Percentiles rank a stretch among this genome's conserved stretches.
phyloP scores from a whole-genome alignment of 176 grass and related monocot genomes.

The Aechmea fasciata region DNA sequence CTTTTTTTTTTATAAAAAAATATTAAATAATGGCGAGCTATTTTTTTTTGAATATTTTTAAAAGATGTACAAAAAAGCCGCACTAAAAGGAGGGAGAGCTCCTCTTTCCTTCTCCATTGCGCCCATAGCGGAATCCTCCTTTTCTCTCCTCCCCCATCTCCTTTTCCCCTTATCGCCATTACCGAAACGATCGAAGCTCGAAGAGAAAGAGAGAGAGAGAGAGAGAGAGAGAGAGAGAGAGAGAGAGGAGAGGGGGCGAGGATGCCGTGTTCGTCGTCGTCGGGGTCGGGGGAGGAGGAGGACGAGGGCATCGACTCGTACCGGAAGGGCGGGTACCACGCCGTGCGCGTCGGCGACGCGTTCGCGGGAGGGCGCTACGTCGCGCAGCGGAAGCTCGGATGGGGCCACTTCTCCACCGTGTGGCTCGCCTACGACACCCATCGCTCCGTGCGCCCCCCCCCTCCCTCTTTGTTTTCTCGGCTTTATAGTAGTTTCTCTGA shows the following conservation, averaged over 20 bases:
- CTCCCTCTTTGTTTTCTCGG: neutral
- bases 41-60: too few relatives aligned
- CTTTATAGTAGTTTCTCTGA: neutral
- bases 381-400: conserved; percentile 85
- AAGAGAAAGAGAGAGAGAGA: neutral
- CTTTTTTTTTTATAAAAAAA: too few relatives aligned
- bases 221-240: neutral
- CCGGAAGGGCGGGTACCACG: conserved; percentile 89
- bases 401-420: conserved; percentile 96
- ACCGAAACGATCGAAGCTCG: neutral
- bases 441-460: conserved; percentile 28
- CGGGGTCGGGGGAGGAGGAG: conserved; percentile 52
- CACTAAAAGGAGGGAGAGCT: neutral
- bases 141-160: neutral
- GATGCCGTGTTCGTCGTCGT: conserved; percentile 28
- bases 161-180: conserved; percentile 10
- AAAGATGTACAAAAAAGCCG: too few relatives aligned
- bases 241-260: conserved; percentile 6
- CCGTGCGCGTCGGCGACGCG: conserved; percentile 59
- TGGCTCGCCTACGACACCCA: conserved; percentile 95
- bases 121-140: neutral
- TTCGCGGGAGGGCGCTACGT: conserved; percentile 79
- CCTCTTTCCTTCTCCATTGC: neutral
- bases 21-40: too few relatives aligned
- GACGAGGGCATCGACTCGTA: conserved; percentile 79